phyloP scores from a whole-genome alignment of 441 rosid species.

The Pelargonium fulgidum region DNA sequence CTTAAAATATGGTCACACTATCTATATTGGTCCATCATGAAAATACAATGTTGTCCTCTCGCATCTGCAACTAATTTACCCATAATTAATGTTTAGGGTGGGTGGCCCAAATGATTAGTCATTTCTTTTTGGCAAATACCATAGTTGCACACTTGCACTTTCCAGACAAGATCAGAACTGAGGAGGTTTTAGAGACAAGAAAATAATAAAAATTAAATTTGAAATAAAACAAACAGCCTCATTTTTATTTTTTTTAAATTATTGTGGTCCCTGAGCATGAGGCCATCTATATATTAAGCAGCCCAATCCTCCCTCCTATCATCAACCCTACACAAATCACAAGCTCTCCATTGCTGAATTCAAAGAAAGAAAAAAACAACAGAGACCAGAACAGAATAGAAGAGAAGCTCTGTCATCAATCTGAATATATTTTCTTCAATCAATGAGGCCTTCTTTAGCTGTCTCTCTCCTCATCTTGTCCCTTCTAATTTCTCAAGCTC shows the following conservation, averaged over 20 bases:
- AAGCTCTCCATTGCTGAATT: not conserved
- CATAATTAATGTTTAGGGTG: not conserved
- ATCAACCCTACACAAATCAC: not conserved
- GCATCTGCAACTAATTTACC: not conserved
- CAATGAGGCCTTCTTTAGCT: slow-evolving; percentile 29
- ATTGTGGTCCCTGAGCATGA: not conserved
- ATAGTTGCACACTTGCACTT: slow-evolving; percentile 10
- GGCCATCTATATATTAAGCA: not conserved
- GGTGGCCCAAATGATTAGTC: slow-evolving; percentile 25
- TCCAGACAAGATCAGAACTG: slow-evolving; percentile 3
- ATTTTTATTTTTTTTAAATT: not conserved
- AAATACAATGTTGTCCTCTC: slow-evolving; percentile 9
- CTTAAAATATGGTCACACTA: no score
- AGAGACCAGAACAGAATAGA: not conserved
- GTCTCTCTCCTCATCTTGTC: slow-evolving; percentile 31
- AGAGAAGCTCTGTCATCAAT: not conserved
- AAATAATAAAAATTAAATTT: slow-evolving; percentile 22
- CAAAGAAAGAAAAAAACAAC: no score
- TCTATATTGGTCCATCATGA: not conserved
- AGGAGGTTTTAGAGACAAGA: slow-evolving; percentile 15
- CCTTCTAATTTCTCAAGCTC: slow-evolving; percentile 26
- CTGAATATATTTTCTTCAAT: not conserved
- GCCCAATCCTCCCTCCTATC: not conserved
- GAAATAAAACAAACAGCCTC: slow-evolving; percentile 22
- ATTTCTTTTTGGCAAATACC: slow-evolving; percentile 17